These are phyloP conservation scores for Tephrocybe rancida DNA, from an alignment of 768 basidiomycete species.

Conservation along the genomic window DNA sequence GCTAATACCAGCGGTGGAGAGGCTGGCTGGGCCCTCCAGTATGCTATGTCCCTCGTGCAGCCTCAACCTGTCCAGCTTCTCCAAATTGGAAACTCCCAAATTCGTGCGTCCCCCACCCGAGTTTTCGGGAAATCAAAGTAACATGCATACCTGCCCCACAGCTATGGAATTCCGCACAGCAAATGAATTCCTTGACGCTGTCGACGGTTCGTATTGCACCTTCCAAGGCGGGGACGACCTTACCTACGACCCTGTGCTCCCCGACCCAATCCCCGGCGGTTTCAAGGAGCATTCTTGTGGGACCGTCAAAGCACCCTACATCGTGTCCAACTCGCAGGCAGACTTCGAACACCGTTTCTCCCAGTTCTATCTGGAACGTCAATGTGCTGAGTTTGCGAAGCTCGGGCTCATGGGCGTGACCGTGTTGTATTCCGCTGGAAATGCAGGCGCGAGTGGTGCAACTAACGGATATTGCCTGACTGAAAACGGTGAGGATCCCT, in stretches of 20 bases:
- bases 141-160: not conserved
- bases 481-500: conserved; percentile 30
- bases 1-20: conserved; percentile 35
- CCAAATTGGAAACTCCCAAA: conserved; percentile 1
- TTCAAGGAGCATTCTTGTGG: conserved; percentile 38
- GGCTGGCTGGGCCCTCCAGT: conserved; percentile 46
- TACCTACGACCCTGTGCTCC: conserved; percentile 32
- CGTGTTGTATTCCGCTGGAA: conserved; percentile 42
- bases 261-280: conserved; percentile 30
- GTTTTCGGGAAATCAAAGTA: not conserved
- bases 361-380: conserved; percentile 35
- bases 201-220: conserved; percentile 37
- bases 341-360: conserved; percentile 39
- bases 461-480: conserved; percentile 36
- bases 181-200: conserved; percentile 38
- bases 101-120: not conserved
- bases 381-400: conserved; percentile 52
- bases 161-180: conserved; percentile 24
- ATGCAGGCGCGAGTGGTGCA: conserved; percentile 41
- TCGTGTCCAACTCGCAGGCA: conserved; percentile 43
- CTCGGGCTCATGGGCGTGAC: conserved; percentile 52
- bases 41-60: conserved; percentile 41
- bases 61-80: conserved; percentile 32
- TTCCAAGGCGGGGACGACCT: conserved; percentile 35
- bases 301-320: conserved; percentile 37